Base-by-base conservation (phyloP, 2,329 filamentous ascomycete species). In the Diplocarpon mali region DNA sequence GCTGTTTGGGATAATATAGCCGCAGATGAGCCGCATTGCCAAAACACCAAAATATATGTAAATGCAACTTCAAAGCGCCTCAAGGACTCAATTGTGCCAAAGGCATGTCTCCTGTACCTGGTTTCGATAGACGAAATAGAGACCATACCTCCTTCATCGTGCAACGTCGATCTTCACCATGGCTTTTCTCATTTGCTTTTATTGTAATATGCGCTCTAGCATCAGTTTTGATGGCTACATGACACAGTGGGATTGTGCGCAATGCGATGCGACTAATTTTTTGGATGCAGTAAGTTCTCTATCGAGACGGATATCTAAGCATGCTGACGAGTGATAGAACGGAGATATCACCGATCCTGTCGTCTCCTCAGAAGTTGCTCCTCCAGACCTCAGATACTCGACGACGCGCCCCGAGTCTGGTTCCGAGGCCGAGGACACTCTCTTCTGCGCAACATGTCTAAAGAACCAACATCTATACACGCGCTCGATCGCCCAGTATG, bases 311-410 rank as follows among this genome's bases (percentile, higher is more conserved):
- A 7, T 17, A 17, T 28, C 20, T 10, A 24, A 10, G 5, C 14
- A 24, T 31, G 35, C 29, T 40, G 29, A 17, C 34, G 37, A 42
- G 16, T 27, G 47, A 2, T 58, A 92, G 84, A 78, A 86, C 62
- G 90, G 90, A 58, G 80, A 93, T 40, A 92, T 96, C 53, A 83
- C 85, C 45, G 90, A 98, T 63, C 86, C 89, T 20, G 88, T 86
- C 2, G 70, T 80, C 17, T 66, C 72, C 15, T 75, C 76, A 47
- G 73, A 71, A n/a, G 62, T 63, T 49, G 62, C 67, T 57, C 61
- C 67, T 44, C 60, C 65, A 49, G 59, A 62, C 32, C 59, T 65
- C n/a, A 64, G 66, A 46, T 80, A 69, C 61, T 73, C 63, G 37
- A 66, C 69, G 42, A 57, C 67, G 38, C 65, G 66, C 43, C 55